Evolutionary conservation across 1,139 yeast species (phyloP).

Genomic region (Arxiozyma telluris): DNA sequence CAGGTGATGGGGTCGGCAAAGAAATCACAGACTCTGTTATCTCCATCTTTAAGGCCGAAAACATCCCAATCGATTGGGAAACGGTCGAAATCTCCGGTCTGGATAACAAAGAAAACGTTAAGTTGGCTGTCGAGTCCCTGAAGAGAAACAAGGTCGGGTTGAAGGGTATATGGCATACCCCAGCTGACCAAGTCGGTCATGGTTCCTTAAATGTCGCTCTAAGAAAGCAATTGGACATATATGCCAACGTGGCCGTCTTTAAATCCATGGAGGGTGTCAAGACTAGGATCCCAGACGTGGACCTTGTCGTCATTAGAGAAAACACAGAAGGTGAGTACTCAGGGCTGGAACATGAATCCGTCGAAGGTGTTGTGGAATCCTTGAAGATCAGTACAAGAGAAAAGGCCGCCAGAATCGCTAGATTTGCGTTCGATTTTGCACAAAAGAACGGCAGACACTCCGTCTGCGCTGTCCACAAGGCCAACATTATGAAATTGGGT

Average conservation of each 20-base stretch:
- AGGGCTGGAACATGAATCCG: conserved; percentile 95
- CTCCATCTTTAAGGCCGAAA: conserved; percentile 71
- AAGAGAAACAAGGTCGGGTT: conserved; percentile 96
- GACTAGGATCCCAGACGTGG: conserved; percentile 80
- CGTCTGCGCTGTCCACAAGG: conserved; percentile 97
- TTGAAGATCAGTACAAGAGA: conserved; percentile 88
- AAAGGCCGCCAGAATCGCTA: conserved; percentile 95
- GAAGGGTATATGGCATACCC: conserved; percentile 92
- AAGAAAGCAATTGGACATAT: conserved; percentile 91
- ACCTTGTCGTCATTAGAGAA: conserved; percentile 92
- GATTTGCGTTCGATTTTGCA: conserved; percentile 95
- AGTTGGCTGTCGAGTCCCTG: conserved; percentile 82
- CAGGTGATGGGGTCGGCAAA: conserved; percentile 94
- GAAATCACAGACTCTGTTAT: conserved; percentile 93
- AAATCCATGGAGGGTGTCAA: conserved; percentile 92
- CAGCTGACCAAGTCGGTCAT: conserved; percentile 62
- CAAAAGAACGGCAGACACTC: conserved; percentile 81
- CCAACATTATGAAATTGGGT: conserved; percentile 97
- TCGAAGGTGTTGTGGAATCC: conserved; percentile 96
- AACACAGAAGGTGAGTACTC: conserved; percentile 98
- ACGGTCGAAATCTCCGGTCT: conserved; percentile 81
- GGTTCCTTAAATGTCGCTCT: conserved; percentile 91
- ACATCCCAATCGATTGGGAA: conserved; percentile 92
- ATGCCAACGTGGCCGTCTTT: conserved; percentile 86
- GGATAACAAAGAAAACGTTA: conserved; percentile 54